Evolutionary conservation across 768 basidiomycete genomes (phyloP).

Genomic region (Calocera viscosa): DNA sequence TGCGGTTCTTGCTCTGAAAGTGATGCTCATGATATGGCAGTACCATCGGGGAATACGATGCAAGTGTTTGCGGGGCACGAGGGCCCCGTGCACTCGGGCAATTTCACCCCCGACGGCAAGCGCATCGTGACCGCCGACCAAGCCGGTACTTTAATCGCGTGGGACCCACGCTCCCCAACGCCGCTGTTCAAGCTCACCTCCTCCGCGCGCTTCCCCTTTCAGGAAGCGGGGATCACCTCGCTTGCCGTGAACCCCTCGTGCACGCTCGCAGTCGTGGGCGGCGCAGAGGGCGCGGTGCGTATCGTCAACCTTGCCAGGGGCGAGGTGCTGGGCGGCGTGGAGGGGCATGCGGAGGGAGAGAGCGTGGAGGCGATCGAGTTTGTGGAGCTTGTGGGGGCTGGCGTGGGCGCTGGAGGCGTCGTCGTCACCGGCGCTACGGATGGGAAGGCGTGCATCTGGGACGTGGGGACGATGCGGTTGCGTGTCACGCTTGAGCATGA

Average conservation of each 20-base stretch:
- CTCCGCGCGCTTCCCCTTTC: slow-evolving; percentile 53
- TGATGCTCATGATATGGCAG: slow-evolving; percentile 32
- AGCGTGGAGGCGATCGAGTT: slow-evolving; percentile 81
- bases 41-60: slow-evolving; percentile 90
- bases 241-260: slow-evolving; percentile 75
- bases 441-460: slow-evolving; percentile 90
- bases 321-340: slow-evolving; percentile 61
- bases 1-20: slow-evolving; percentile 6
- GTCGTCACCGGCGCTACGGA: slow-evolving; percentile 85
- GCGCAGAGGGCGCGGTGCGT: slow-evolving; percentile 70
- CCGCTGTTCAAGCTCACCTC: slow-evolving; percentile 72
- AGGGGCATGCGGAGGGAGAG: slow-evolving; percentile 75
- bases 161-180: slow-evolving; percentile 73
- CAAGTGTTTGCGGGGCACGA: slow-evolving; percentile 90
- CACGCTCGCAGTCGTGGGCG: slow-evolving; percentile 84
- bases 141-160: slow-evolving; percentile 70
- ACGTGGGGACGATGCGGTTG: slow-evolving; percentile 72
- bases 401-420: slow-evolving; percentile 37
- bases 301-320: slow-evolving; percentile 81
- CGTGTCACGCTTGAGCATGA: slow-evolving; percentile 71
- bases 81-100: slow-evolving; percentile 68
- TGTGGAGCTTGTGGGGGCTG: slow-evolving; percentile 56
- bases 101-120: slow-evolving; percentile 92
- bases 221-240: slow-evolving; percentile 70
- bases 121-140: slow-evolving; percentile 76